A percentile compares a stretch with the other conserved stretches of the same genome.
Conservation (phyloP, 2,329 filamentous ascomycete genomes). For the Chrysoporthe puriensis region DNA sequence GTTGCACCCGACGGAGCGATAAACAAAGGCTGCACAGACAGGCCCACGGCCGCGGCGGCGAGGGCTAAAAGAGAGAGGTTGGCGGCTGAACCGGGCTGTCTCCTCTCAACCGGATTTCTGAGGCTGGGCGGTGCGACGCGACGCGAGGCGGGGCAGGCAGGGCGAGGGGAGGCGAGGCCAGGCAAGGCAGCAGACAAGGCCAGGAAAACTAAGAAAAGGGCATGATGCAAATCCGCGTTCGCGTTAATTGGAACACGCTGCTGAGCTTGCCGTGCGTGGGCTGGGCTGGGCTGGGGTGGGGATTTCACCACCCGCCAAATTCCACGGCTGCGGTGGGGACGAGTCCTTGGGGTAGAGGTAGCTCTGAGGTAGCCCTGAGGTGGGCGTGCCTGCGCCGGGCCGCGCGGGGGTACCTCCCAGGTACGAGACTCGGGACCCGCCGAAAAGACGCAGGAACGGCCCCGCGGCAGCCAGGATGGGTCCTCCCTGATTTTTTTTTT, state of each 20-base stretch:
- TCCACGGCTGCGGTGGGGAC: constrained; percentile 13
- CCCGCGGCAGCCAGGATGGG: constrained; percentile 11
- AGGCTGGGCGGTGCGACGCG: neutral
- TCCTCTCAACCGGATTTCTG: neutral
- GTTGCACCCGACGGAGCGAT: neutral
- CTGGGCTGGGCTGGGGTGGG: constrained; percentile 5
- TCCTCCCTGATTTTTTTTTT: neutral
- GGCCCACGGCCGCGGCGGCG: neutral
- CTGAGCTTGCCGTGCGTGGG: neutral
- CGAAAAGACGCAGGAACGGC: constrained; percentile 11
- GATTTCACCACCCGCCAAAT: constrained; percentile 13
- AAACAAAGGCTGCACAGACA: neutral
- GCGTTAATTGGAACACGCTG: constrained; percentile 21
- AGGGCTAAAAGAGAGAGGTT: constrained; percentile 11
- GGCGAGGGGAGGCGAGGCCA: neutral
- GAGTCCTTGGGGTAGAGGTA: neutral
- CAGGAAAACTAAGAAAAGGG: constrained; percentile 7
- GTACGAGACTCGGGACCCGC: constrained; percentile 2
- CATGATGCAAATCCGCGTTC: constrained; percentile 26
- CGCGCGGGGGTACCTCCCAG: neutral
- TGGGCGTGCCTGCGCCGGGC: neutral
- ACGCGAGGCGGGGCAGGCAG: neutral
- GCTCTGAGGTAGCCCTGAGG: neutral
- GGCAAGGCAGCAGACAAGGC: neutral
- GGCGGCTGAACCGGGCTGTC: neutral